Base-by-base conservation (phyloP, 768 basidiomycete genomes). In the Leccinum aurantiacum region DNA sequence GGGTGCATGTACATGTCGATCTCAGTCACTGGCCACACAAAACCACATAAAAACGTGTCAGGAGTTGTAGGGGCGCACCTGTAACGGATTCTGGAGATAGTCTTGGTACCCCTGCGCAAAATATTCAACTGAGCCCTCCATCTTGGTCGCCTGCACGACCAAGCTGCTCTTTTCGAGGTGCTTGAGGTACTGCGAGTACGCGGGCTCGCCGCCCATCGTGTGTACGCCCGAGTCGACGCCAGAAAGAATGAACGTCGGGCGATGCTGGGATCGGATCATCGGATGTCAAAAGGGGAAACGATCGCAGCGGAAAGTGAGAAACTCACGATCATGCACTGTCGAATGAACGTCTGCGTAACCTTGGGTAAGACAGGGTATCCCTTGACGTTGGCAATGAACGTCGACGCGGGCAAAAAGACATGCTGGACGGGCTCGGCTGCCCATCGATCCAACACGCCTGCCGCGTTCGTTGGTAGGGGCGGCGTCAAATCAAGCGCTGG, bases 321-420 rank as follows among this genome's bases (percentile, higher is more conserved):
- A 75, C 85, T 74, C 71, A 86, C 93, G 77, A 91, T 89, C 85
- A 95, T 91, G 76, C 90, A 87, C 61, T 93, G 87, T 61, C 89
- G 87, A 57, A 98, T 84, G 77, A 99, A 98, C 1, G 83, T 82
- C 67, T 99, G 97, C 3, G 93, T 91, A 10, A 88, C 87, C 74
- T 98, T 98, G 13, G 93, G 91, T 17, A 99, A 83, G 6, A 99
- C 97, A 0, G 97, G 97, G 72, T 97, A 99, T 3, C 95, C 96
- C 76, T 97, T 96, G 54, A 87, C 83, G 72, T 99, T 99, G 11
- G 95, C 87, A 67, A 98, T 95, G 74, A 98, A 99, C 4, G 93
- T 84, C 13, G 90, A 86, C 0, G 94, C 87, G 4, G 97, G 95
- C 2, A 98, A 78, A 74, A 93, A 91, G 57, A 99, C 81, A 69